Conservation (phyloP, 1,139 yeast species). For the Blastobotrys illinoisensis region DNA sequence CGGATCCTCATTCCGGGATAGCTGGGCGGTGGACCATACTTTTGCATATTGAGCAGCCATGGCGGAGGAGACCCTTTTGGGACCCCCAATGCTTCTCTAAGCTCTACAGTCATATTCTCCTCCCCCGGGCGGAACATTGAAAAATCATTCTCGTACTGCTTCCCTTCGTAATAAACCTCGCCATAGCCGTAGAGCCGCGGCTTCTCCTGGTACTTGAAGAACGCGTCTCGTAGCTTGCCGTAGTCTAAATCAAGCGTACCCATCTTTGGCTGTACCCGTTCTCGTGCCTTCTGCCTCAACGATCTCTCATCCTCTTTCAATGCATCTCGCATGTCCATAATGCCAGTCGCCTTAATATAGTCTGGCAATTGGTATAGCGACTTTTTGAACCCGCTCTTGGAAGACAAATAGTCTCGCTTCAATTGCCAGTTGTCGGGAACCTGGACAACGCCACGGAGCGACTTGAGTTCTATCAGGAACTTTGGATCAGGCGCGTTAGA, state of each 20-base stretch:
- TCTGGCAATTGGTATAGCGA: constrained; percentile 73
- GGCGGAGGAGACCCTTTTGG: constrained; percentile 66
- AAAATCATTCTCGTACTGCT: constrained; percentile 48
- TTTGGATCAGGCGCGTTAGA: constrained; percentile 79
- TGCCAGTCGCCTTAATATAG: constrained; percentile 78
- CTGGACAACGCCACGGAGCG: constrained; percentile 60
- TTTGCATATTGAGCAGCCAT: constrained; percentile 70
- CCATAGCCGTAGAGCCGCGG: constrained; percentile 69
- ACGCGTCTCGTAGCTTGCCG: constrained; percentile 76
- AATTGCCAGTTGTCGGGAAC: constrained; percentile 85
- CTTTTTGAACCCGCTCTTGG: constrained; percentile 64
- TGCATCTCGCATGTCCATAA: constrained; percentile 74
- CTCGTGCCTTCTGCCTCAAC: constrained; percentile 71
- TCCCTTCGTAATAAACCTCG: constrained; percentile 75
- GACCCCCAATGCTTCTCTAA: constrained; percentile 67
- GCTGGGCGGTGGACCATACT: constrained; percentile 79
- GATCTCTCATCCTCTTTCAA: constrained; percentile 47
- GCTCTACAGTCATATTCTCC: constrained; percentile 43
- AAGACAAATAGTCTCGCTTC: constrained; percentile 72
- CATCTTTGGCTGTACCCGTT: constrained; percentile 84
- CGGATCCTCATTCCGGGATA: constrained; percentile 63
- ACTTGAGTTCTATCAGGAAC: constrained; percentile 58
- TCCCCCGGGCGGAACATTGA: constrained; percentile 59
- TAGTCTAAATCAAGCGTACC: constrained; percentile 86
- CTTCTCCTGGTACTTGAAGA: constrained; percentile 71